phyloP scores from a whole-genome alignment of 257 asterid species.

The Thymus quinquecostatus region DNA sequence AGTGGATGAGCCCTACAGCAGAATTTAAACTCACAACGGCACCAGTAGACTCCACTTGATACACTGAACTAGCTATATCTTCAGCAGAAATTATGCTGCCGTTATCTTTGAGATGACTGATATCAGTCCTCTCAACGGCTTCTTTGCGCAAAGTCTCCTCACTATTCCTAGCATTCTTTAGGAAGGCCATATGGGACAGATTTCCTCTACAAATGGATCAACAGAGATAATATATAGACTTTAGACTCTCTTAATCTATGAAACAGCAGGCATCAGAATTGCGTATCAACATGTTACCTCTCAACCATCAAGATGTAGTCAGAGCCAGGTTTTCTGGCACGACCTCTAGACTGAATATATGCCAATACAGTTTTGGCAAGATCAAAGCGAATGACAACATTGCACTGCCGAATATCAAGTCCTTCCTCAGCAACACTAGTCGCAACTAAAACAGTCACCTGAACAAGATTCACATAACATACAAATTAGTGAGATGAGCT shows the following conservation, averaged over 20 bases:
- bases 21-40: conserved; percentile 99
- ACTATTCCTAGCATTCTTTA: conserved; percentile 95
- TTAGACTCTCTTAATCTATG: conserved; percentile 24
- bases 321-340: conserved; percentile 99
- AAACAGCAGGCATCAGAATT: conserved; percentile 25
- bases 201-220: conserved; percentile 69
- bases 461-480: conserved; percentile 34
- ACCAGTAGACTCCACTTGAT: conserved; percentile 96
- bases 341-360: conserved; percentile 98
- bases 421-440: conserved; percentile 99
- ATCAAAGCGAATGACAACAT: conserved; percentile 98
- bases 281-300: conserved; percentile 59
- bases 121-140: conserved; percentile 97
- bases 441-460: conserved; percentile 97
- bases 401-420: conserved; percentile 98
- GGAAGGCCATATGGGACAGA: conserved; percentile 80
- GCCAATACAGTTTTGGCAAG: conserved; percentile 99
- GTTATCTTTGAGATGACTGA: conserved; percentile 85
- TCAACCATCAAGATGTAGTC: conserved; percentile 99
- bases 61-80: conserved; percentile 61
- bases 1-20: conserved; percentile 97
- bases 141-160: conserved; percentile 98
- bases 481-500: conserved; percentile 29
- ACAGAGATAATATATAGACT: conserved; percentile 22
- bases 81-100: conserved; percentile 57